Percentiles rank a stretch among this genome's conserved stretches.
phyloP scores from a whole-genome alignment of 345 rosid species.

The Salix brachista region DNA sequence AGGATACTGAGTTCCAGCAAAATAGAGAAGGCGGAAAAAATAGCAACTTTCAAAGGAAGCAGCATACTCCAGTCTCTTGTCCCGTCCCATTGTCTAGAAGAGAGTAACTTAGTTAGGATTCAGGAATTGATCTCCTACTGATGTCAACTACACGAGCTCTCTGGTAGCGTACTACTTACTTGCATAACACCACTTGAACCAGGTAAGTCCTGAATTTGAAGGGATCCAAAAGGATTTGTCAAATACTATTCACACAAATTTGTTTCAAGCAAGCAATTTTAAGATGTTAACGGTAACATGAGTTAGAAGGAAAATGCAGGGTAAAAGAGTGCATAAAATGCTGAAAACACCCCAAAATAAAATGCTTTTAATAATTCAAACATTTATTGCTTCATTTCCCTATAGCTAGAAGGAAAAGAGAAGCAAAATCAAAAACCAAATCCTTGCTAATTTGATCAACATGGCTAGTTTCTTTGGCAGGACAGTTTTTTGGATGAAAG shows the following conservation, averaged over 20 bases:
- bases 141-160: background rate
- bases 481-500: too few species aligned
- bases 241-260: background rate
- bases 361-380: background rate
- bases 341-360: background rate
- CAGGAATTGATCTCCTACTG: constrained; percentile 7
- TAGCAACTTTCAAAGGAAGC: constrained; percentile 83
- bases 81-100: constrained; percentile 83
- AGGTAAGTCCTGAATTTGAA: constrained; percentile 68
- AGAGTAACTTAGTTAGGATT: constrained; percentile 6
- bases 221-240: constrained; percentile 1
- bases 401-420: background rate
- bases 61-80: constrained; percentile 81
- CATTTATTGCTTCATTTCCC: background rate
- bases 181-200: constrained; percentile 94
- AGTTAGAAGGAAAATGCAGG: background rate
- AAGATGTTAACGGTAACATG: background rate
- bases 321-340: background rate
- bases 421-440: background rate
- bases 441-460: too few species aligned
- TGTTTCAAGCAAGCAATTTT: background rate
- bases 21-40: constrained; percentile 82
- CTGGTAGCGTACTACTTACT: constrained; percentile 50
- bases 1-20: constrained; percentile 90
- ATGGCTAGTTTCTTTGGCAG: too few species aligned